Evolutionary conservation across 441 rosid species (phyloP).

Genomic region (Melastoma candidum): DNA sequence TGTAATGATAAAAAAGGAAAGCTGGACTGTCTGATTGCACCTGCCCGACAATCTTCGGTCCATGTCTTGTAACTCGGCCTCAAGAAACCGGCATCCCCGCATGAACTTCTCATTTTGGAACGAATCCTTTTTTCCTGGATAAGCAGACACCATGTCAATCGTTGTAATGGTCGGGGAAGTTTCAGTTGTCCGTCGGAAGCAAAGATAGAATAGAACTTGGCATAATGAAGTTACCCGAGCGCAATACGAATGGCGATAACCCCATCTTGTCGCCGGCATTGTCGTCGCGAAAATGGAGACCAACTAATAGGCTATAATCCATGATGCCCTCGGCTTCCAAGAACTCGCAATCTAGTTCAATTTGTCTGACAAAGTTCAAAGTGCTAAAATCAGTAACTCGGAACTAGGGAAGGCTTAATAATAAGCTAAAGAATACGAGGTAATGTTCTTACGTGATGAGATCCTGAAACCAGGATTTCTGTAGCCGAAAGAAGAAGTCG

Average conservation of each 20-base stretch:
- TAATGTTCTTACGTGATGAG: slow-evolving; percentile 49
- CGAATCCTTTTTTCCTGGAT: slow-evolving; percentile 64
- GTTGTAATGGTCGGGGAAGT: too few relatives aligned
- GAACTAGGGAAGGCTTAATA: too few relatives aligned
- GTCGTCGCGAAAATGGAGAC: slow-evolving; percentile 13
- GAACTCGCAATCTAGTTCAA: slow-evolving; percentile 12
- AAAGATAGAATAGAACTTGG: too few relatives aligned
- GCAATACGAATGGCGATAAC: slow-evolving; percentile 10
- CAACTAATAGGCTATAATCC: slow-evolving; percentile 18
- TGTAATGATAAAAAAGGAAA: too few relatives aligned
- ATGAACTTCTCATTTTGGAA: slow-evolving; percentile 80
- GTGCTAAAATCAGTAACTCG: too few relatives aligned
- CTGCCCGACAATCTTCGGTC: slow-evolving; percentile 72
- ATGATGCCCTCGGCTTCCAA: slow-evolving; percentile 16
- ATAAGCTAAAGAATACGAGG: too few relatives aligned
- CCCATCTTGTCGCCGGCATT: slow-evolving; percentile 14
- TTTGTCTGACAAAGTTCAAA: slow-evolving; percentile 8
- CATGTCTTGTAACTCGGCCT: slow-evolving; percentile 88
- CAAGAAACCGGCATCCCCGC: slow-evolving; percentile 82
- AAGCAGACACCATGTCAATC: not conserved
- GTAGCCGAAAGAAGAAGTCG: slow-evolving; percentile 11
- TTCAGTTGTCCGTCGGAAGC: too few relatives aligned
- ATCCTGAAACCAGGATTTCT: slow-evolving; percentile 74
- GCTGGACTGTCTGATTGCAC: slow-evolving; percentile 21
- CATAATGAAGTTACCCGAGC: slow-evolving; percentile 10